A percentile compares a stretch with the other conserved stretches of the same genome.
These are phyloP conservation scores for Cyclostephanos invisitatus DNA, from an alignment of 108 stramenopile genomes.

Conservation along the genomic window DNA sequence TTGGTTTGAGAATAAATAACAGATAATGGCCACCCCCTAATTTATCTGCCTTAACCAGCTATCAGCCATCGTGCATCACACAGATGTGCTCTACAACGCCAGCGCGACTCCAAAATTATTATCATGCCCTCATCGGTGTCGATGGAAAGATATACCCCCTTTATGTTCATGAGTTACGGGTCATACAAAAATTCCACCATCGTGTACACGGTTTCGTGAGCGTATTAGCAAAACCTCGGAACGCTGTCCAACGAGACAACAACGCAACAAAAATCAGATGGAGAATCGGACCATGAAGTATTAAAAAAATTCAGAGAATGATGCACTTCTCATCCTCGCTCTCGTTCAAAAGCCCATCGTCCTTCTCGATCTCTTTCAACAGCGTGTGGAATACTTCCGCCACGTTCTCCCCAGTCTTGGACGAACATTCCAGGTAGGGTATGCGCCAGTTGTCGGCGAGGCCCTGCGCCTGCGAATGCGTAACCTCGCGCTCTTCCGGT, in stretches of 20 bases:
- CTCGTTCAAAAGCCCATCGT: conserved; percentile 82
- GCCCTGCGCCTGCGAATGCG: conserved; percentile 58
- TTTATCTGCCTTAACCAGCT: too few species aligned
- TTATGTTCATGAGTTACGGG: background rate
- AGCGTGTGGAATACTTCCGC: conserved; percentile 86
- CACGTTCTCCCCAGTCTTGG: conserved; percentile 81
- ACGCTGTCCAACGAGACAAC: background rate
- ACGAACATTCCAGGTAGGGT: conserved; percentile 85
- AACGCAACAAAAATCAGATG: background rate
- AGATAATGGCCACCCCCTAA: background rate
- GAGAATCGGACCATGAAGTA: too few species aligned
- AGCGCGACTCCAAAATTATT: background rate
- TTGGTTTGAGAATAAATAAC: background rate
- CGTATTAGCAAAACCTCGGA: background rate
- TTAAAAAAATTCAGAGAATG: conserved; percentile 52
- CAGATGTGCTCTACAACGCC: background rate
- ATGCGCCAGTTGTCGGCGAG: conserved; percentile 75
- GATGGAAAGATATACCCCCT: background rate
- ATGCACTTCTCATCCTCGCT: conserved; percentile 66
- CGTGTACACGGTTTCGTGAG: background rate
- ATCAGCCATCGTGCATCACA: too few species aligned
- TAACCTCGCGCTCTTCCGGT: conserved; percentile 64
- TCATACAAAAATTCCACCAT: background rate
- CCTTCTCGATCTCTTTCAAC: conserved; percentile 87
- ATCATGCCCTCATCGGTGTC: background rate